A percentile compares a stretch with the other conserved stretches of the same genome.
These are phyloP conservation scores for Penicillium maclennaniae DNA, from an alignment of 495 filamentous ascomycete genomes.

Conservation along the genomic window DNA sequence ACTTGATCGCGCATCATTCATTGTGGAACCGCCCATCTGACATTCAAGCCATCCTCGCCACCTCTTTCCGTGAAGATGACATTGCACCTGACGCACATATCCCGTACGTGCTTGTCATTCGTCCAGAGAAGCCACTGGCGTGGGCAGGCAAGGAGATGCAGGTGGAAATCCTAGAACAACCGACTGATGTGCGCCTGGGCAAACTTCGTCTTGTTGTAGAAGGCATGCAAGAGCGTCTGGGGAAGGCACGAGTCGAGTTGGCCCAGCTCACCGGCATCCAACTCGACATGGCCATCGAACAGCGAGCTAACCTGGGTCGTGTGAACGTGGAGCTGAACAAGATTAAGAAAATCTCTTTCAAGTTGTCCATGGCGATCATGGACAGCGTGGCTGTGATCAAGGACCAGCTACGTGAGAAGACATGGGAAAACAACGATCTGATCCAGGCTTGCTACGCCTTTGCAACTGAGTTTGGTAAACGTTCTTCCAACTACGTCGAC, in stretches of 20 bases:
- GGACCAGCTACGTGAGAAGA: conserved; percentile 64
- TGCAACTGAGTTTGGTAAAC: conserved; percentile 94
- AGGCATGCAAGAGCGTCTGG: conserved; percentile 73
- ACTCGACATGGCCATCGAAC: conserved; percentile 83
- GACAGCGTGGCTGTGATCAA: conserved; percentile 93
- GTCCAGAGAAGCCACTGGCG: conserved; percentile 69
- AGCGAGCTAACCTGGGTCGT: conserved; percentile 86
- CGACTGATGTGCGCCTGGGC: conserved; percentile 80
- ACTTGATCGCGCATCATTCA: conserved; percentile 79
- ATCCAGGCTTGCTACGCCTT: conserved; percentile 99
- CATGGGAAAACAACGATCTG: conserved; percentile 86
- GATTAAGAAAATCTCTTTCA: conserved; percentile 94
- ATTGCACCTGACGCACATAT: conserved; percentile 59
- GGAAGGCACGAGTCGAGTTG: conserved; percentile 73
- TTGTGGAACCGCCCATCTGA: conserved; percentile 70
- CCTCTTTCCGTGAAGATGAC: conserved; percentile 78
- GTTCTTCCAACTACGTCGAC: conserved; percentile 90
- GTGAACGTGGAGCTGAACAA: conserved; percentile 89
- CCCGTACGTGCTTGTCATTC: conserved; percentile 82
- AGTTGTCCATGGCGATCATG: conserved; percentile 98
- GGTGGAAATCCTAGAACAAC: conserved; percentile 67
- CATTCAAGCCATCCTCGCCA: conserved; percentile 80
- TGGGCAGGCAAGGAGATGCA: conserved; percentile 81
- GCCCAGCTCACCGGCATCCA: conserved; percentile 71
- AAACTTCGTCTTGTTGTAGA: conserved; percentile 87